Conservation (phyloP, 768 basidiomycete genomes). For the Russula olivacea region DNA sequence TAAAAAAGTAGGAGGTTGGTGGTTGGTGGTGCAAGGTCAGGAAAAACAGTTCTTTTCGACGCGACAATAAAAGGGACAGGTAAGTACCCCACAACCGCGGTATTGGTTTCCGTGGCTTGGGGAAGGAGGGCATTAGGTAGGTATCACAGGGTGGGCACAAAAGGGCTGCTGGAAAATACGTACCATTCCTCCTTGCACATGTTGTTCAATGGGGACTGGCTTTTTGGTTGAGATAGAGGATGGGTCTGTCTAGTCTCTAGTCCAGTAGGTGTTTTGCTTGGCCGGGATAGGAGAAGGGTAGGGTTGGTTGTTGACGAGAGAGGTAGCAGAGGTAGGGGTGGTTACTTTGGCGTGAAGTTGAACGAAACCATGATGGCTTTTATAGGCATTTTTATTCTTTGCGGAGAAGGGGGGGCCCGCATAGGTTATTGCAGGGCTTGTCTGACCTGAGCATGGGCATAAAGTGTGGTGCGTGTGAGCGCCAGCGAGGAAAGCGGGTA, state of each 20-base stretch:
- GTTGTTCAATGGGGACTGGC: not conserved
- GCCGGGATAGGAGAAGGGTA: not conserved
- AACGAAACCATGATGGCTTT: not conserved
- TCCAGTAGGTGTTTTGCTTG: not conserved
- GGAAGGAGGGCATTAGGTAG: not conserved
- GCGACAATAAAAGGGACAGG: not conserved
- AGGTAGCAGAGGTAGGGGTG: not conserved
- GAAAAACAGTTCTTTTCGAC: not conserved
- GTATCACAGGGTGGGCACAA: not conserved
- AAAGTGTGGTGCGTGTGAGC: not conserved
- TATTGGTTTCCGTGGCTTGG: conserved; percentile 25
- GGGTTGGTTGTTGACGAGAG: not conserved
- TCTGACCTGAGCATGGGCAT: conserved; percentile 4
- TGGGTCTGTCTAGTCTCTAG: not conserved
- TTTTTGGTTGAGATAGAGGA: not conserved
- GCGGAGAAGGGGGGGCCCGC: conserved; percentile 7
- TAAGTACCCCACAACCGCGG: conserved; percentile 25
- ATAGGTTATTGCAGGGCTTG: conserved; percentile 18
- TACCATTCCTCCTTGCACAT: conserved; percentile 27
- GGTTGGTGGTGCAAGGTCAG: not conserved
- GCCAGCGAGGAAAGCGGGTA: conserved; percentile 20
- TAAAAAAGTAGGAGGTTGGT: not conserved
- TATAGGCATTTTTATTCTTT: conserved; percentile 1
- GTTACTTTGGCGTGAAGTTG: not conserved
- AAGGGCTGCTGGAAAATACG: not conserved